A percentile compares a stretch with the other conserved stretches of the same genome.
Evolutionary conservation across 116 monocot species (phyloP).

Genomic region (Posidonia oceanica): DNA sequence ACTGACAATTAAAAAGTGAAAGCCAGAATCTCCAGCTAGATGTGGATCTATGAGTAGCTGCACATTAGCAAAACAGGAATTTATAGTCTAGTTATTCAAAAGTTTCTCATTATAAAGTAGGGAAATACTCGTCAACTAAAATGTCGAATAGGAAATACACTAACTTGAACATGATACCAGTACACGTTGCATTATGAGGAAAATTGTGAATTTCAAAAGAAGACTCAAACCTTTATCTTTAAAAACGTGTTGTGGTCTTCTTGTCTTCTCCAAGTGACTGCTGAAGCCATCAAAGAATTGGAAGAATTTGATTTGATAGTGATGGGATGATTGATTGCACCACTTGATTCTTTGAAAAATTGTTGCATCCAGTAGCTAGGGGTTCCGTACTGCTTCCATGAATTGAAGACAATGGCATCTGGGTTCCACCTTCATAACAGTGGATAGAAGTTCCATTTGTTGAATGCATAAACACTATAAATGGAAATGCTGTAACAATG

Average conservation of each 20-base stretch:
- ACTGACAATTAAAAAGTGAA: no score
- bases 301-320: conserved; percentile 28
- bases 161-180: background rate
- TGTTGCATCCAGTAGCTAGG: conserved; percentile 97
- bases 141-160: background rate
- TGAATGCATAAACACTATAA: background rate
- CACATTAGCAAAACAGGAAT: no score
- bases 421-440: conserved; percentile 59
- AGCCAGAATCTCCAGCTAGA: no score
- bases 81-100: no score
- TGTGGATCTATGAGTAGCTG: no score
- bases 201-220: background rate
- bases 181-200: background rate
- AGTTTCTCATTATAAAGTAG: no score
- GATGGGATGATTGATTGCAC: conserved; percentile 45
- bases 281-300: conserved; percentile 48
- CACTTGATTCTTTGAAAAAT: conserved; percentile 73
- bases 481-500: background rate
- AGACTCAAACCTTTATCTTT: conserved; percentile 59
- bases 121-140: no score
- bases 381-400: conserved; percentile 79
- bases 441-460: background rate
- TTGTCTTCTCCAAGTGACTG: conserved; percentile 46
- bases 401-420: conserved; percentile 85
- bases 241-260: conserved; percentile 37